Conservation (phyloP, 1,139 yeast species). For the Pichia sp. region DNA sequence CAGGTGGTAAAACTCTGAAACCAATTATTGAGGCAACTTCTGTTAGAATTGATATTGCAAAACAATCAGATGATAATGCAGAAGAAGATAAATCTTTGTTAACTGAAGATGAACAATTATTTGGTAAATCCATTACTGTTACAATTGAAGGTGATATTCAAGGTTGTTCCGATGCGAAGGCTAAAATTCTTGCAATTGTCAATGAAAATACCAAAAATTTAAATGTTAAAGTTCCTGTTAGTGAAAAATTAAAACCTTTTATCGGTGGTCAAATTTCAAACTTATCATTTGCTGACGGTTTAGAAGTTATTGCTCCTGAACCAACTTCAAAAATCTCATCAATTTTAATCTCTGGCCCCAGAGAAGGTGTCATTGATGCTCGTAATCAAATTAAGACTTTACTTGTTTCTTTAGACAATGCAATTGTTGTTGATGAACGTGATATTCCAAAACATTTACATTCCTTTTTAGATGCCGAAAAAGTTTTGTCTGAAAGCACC, state of each 20-base stretch:
- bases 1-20: conserved; percentile 76
- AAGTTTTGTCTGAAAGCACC: conserved; percentile 46
- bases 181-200: conserved; percentile 65
- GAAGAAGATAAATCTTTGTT: conserved; percentile 21
- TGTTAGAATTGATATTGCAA: conserved; percentile 71
- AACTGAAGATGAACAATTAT: conserved; percentile 40
- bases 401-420: conserved; percentile 41
- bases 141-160: conserved; percentile 79
- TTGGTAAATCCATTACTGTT: conserved; percentile 53
- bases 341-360: conserved; percentile 53
- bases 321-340: conserved; percentile 26
- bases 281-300: conserved; percentile 26
- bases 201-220: conserved; percentile 63
- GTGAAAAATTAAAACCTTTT: conserved; percentile 47
- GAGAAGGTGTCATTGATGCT: conserved; percentile 49
- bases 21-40: conserved; percentile 69
- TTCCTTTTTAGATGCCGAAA: conserved; percentile 36
- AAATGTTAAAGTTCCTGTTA: conserved; percentile 43
- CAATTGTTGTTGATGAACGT: conserved; percentile 36
- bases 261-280: conserved; percentile 35
- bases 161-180: conserved; percentile 71
- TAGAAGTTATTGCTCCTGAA: conserved; percentile 33
- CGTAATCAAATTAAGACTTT: conserved; percentile 41
- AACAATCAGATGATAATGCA: conserved; percentile 12
- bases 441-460: conserved; percentile 48